Evolutionary conservation across 2,329 filamentous ascomycete species (phyloP).

Genomic region (Colletotrichum tabaci): DNA sequence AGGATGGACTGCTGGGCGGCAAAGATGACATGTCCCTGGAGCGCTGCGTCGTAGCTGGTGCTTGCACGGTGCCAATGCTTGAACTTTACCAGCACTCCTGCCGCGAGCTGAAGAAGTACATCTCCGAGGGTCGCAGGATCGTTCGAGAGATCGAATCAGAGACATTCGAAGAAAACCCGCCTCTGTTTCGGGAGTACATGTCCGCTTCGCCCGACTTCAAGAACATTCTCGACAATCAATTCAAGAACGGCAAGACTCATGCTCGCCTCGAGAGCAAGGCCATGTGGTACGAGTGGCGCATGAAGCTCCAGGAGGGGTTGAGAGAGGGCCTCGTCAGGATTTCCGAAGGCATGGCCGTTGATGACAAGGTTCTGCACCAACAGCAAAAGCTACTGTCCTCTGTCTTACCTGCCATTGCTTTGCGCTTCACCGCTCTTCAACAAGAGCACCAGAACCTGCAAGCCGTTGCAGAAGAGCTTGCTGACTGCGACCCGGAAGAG

Average conservation of each 20-base stretch:
- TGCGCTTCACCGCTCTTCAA: slow-evolving; percentile 73
- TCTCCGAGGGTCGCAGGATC: slow-evolving; percentile 90
- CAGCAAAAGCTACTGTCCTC: slow-evolving; percentile 79
- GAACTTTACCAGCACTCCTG: slow-evolving; percentile 97
- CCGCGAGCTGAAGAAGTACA: slow-evolving; percentile 96
- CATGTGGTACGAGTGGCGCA: slow-evolving; percentile 98
- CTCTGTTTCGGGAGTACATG: slow-evolving; percentile 92
- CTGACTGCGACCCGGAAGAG: slow-evolving; percentile 85
- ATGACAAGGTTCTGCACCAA: slow-evolving; percentile 76
- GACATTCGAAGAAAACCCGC: slow-evolving; percentile 90
- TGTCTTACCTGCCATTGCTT: slow-evolving; percentile 75
- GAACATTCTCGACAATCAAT: slow-evolving; percentile 92
- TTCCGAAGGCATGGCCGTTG: slow-evolving; percentile 80
- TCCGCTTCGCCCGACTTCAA: slow-evolving; percentile 87
- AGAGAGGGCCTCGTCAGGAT: slow-evolving; percentile 86
- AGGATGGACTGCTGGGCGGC: slow-evolving; percentile 57
- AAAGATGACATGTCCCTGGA: slow-evolving; percentile 75
- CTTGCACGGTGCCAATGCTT: slow-evolving; percentile 92
- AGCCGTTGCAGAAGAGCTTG: slow-evolving; percentile 80
- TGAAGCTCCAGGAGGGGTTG: slow-evolving; percentile 85
- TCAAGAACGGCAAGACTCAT: slow-evolving; percentile 97
- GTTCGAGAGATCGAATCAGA: slow-evolving; percentile 93
- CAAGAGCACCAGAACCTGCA: slow-evolving; percentile 78
- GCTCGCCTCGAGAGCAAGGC: slow-evolving; percentile 92
- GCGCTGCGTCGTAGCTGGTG: slow-evolving; percentile 87